Evolutionary conservation across 805 yeast genomes (phyloP), one percentile per base, ranked within the genome.

Genomic region (Barnettozyma sp.): DNA sequence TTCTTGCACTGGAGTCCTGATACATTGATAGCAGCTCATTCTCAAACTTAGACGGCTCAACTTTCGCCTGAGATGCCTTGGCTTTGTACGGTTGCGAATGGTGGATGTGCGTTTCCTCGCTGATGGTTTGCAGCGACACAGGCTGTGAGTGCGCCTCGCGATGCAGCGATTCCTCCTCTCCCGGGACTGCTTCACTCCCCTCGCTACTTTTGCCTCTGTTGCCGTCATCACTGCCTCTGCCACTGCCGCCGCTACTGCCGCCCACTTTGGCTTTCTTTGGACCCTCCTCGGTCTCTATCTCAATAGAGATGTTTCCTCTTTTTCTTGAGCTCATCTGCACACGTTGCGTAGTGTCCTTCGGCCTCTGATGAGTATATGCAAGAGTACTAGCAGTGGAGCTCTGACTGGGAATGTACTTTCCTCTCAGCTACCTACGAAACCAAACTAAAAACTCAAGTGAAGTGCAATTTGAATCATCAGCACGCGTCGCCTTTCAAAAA

Each of bases 41-140:
- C 51, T 76, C 82, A 43, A 76, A 75, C 18, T 62, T 56, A 15
- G 76, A 68, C 1, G 68, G 67, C 40, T 65, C 67, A 1, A 54
- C 42, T 26, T 50, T 36, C 13, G 59, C 49, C 36, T 45, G 52
- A 1, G 58, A 38, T 26, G 45, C 46, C 35, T 55, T 54, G 1
- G 60, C 40, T 16, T 52, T 51, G 31, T 52, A 62, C 2, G 59
- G 52, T 30, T 53, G 55, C 12, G 52, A 41, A 12, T 49, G 50
- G 21, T 55, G 63, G 26, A 36, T 10, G 18, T 50, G 55, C 1
- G 34, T 16, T 4, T 25, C 41, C 5, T 46, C 48, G 1, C 12
- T 23, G 6, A 39, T 22, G 0, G 29, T 19, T 21, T 49, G 53
- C 11, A 42, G 27, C 2, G 58, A 36, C 4, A 52, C 54, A 6